phyloP scores from a whole-genome alignment of 2,329 filamentous ascomycete species.

The Lachnellula cervina region DNA sequence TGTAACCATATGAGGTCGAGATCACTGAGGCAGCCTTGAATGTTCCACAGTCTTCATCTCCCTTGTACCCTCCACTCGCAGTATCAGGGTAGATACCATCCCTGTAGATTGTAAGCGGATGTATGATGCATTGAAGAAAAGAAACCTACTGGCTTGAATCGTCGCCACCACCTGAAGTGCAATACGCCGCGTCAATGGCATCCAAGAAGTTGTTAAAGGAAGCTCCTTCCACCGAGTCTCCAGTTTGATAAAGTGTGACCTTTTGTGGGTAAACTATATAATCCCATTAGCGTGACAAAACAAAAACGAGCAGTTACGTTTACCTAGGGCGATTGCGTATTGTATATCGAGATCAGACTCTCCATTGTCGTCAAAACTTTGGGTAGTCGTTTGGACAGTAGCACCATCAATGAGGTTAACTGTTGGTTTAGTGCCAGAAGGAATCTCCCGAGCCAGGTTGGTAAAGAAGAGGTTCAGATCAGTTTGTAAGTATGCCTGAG shows the following conservation, averaged over 20 bases:
- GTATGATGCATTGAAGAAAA: neutral
- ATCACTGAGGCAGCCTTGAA: slow-evolving; percentile 48
- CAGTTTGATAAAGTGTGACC: slow-evolving; percentile 45
- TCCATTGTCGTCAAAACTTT: slow-evolving; percentile 38
- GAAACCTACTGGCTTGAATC: slow-evolving; percentile 23
- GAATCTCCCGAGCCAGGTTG: slow-evolving; percentile 38
- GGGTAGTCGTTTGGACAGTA: slow-evolving; percentile 32
- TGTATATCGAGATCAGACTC: slow-evolving; percentile 35
- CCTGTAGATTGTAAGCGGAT: slow-evolving; percentile 11
- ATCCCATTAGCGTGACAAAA: neutral
- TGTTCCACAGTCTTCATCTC: slow-evolving; percentile 41
- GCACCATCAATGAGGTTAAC: slow-evolving; percentile 12
- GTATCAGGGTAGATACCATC: slow-evolving; percentile 35
- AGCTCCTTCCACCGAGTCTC: slow-evolving; percentile 29
- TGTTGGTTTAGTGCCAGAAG: slow-evolving; percentile 32
- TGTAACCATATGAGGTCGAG: slow-evolving; percentile 49
- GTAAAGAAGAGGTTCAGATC: slow-evolving; percentile 47
- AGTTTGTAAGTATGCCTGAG: slow-evolving; percentile 47
- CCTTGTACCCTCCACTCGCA: slow-evolving; percentile 33
- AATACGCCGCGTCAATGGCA: slow-evolving; percentile 42
- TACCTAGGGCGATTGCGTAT: slow-evolving; percentile 41
- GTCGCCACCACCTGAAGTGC: slow-evolving; percentile 40
- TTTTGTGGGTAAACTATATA: slow-evolving; percentile 42
- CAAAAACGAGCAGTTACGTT: neutral
- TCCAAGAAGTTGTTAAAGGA: slow-evolving; percentile 34